These are phyloP conservation scores for Tulasnella sp. DNA, from an alignment of 768 basidiomycete genomes.

Conservation along the genomic window DNA sequence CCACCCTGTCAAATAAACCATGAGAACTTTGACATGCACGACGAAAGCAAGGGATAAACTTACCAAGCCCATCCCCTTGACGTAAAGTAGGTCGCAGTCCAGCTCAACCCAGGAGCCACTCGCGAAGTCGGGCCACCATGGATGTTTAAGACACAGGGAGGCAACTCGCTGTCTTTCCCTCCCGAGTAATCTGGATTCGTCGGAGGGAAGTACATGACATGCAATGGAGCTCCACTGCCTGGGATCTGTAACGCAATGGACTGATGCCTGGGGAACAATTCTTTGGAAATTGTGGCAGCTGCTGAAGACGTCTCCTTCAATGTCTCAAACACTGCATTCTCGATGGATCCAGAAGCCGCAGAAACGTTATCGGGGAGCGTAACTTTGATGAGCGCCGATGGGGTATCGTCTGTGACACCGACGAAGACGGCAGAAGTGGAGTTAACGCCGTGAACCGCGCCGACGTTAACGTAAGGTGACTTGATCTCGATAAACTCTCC, in stretches of 20 bases:
- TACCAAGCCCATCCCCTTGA: conserved; percentile 69
- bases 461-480: conserved; percentile 22
- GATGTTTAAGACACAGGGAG: conserved; percentile 55
- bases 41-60: background rate
- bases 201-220: conserved; percentile 62
- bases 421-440: conserved; percentile 25
- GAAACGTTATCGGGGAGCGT: conserved; percentile 7
- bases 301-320: conserved; percentile 15
- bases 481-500: conserved; percentile 21
- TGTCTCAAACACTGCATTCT: conserved; percentile 12
- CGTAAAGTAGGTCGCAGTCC: conserved; percentile 58
- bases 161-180: conserved; percentile 45
- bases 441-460: conserved; percentile 18
- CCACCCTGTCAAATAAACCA: conserved; percentile 43
- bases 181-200: conserved; percentile 53
- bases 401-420: conserved; percentile 21
- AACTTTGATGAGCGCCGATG: conserved; percentile 23
- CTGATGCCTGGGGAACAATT: conserved; percentile 12
- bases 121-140: conserved; percentile 67
- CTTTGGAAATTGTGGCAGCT: background rate
- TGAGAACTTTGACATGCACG: background rate
- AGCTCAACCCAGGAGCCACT: conserved; percentile 41
- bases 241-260: background rate
- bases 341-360: background rate
- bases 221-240: conserved; percentile 36